Conservation (phyloP, 805 yeast species). For the Starmerella kuoi region DNA sequence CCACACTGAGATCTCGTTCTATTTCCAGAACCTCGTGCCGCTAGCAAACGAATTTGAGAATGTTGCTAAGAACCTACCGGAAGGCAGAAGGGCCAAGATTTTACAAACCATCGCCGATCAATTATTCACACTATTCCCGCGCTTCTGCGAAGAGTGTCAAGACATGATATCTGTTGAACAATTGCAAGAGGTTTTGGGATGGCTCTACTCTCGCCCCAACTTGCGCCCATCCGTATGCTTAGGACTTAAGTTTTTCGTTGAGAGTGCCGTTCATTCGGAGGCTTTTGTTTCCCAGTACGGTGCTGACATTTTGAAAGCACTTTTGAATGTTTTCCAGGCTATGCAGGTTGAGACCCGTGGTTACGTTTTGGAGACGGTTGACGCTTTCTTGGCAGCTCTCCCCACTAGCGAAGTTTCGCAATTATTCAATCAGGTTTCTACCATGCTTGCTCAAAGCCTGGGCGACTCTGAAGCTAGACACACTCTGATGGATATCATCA, state of each 20-base stretch:
- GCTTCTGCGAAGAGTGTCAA: slow-evolving; percentile 73
- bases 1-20: slow-evolving; percentile 55
- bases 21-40: slow-evolving; percentile 54
- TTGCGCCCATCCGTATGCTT: slow-evolving; percentile 75
- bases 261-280: slow-evolving; percentile 57
- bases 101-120: slow-evolving; percentile 81
- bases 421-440: slow-evolving; percentile 79
- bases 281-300: slow-evolving; percentile 45
- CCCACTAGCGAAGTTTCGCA: slow-evolving; percentile 51
- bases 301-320: slow-evolving; percentile 66
- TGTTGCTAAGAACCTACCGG: slow-evolving; percentile 21
- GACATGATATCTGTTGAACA: slow-evolving; percentile 55
- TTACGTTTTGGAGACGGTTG: slow-evolving; percentile 75
- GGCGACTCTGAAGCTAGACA: slow-evolving; percentile 37
- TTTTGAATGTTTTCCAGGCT: slow-evolving; percentile 87
- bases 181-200: slow-evolving; percentile 62
- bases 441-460: slow-evolving; percentile 44
- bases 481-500: slow-evolving; percentile 84
- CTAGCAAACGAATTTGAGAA: slow-evolving; percentile 30
- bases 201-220: slow-evolving; percentile 61
- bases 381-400: slow-evolving; percentile 61
- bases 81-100: slow-evolving; percentile 58
- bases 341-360: slow-evolving; percentile 72
- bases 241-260: slow-evolving; percentile 64
- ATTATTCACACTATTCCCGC: slow-evolving; percentile 82